Percentiles rank a stretch among this genome's conserved stretches.
Evolutionary conservation across 163 green algal species (phyloP).

Genomic region (Volvox carteri): DNA sequence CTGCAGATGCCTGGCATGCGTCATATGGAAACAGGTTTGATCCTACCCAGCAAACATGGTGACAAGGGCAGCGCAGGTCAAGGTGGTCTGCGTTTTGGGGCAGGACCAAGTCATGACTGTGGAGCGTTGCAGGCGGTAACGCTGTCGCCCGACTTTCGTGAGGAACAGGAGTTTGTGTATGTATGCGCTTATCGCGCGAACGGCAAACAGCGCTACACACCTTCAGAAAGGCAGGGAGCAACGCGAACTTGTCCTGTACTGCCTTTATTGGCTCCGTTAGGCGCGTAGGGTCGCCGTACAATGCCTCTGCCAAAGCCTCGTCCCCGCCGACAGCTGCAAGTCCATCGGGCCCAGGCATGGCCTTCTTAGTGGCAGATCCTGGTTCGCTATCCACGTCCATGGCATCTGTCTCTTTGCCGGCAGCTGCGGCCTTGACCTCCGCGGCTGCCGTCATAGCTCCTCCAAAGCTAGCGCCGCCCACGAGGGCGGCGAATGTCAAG

Average conservation of each 20-base stretch:
- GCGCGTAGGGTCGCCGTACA: slow-evolving; percentile 74
- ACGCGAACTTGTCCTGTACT: slow-evolving; percentile 95
- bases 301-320: slow-evolving; percentile 54
- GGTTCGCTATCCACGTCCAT: slow-evolving; percentile 45
- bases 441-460: slow-evolving; percentile 35
- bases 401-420: background rate
- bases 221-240: slow-evolving; percentile 98
- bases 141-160: too few species aligned
- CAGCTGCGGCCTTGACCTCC: background rate
- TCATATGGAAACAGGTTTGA: too few species aligned
- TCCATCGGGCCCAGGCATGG: background rate
- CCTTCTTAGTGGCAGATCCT: background rate
- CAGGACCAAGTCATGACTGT: too few species aligned
- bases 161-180: too few species aligned
- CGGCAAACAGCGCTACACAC: too few species aligned
- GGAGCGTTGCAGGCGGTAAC: too few species aligned
- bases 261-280: slow-evolving; percentile 89
- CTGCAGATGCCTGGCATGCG: too few species aligned
- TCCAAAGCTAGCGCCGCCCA: background rate
- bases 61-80: too few species aligned
- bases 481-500: slow-evolving; percentile 1
- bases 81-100: too few species aligned
- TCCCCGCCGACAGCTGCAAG: slow-evolving; percentile 22
- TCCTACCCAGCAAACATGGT: too few species aligned
- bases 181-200: too few species aligned